Evolutionary conservation across 1,139 yeast species (phyloP), one percentile per base, ranked within the genome.

Genomic region (Meyerozyma carpophila): DNA sequence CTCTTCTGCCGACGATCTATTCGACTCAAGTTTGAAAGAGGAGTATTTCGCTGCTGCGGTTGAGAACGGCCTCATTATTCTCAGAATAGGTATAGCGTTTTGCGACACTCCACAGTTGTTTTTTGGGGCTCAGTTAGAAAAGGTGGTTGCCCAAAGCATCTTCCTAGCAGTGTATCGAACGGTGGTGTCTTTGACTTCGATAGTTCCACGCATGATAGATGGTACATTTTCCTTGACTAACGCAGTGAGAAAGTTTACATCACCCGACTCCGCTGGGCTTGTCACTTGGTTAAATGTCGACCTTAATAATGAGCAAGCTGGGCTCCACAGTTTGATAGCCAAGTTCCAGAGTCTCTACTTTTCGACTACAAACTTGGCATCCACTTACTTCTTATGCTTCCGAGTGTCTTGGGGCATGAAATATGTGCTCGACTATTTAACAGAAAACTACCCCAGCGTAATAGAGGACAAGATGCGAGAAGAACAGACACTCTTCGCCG

Each of bases 261-360:
- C 56, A 1, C 43, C 53, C 18, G 70, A 66, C 45, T 54, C 70
- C 1, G 41, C 59, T 4, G 57, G 56, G n/a, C 57, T 60, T 7
- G 48, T 63, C 41, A 50, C 52, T 28, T 65, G 68, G 69, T 49
- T 60, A 28, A 58, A 60, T 39, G 44, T 31, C 18, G 43, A 43
- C n/a, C 41, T 42, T 32, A 40, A 39, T 8, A 37, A 44, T 20
- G 54, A 55, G 37, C 31, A 50, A 13, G 37, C 14, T 11, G 34
- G 34, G 5, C 34, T 31, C 21, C 16, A n/a, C 16, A 31, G 16
- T 14, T 13, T 31, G 16, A 14, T 13, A 11, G 8, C 16, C 34
- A 31, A 13, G 34, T n/a, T 31, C 4, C 34, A 16, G 16, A 13
- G 14, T 11, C 21, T 34, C 16, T 18, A 34, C 26, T 9, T 8